Conservation (phyloP, 768 basidiomycete genomes). For the Lactifluus volemus region DNA sequence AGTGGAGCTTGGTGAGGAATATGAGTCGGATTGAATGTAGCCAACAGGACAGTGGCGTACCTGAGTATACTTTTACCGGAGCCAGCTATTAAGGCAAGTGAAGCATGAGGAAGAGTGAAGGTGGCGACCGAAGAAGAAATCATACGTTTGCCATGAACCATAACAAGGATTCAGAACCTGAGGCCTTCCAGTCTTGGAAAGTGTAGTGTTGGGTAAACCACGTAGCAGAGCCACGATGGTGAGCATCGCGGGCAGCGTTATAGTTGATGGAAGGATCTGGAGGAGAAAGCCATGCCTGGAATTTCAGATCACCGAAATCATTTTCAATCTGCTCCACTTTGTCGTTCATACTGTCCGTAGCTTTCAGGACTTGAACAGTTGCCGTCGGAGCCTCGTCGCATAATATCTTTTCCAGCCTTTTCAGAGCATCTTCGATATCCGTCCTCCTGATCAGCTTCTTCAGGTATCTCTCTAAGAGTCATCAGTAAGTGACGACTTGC, state of each 20-base stretch:
- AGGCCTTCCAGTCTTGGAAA: not conserved
- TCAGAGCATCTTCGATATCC: not conserved
- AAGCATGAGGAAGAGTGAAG: not conserved
- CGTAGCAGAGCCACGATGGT: not conserved
- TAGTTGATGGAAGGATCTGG: not conserved
- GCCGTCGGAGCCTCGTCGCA: not conserved
- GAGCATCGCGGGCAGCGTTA: too few species aligned
- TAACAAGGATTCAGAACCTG: not conserved
- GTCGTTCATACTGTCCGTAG: not conserved
- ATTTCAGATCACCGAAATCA: not conserved
- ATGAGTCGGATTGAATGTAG: too few species aligned
- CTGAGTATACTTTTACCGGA: not conserved
- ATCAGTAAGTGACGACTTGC: not conserved
- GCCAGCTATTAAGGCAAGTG: not conserved
- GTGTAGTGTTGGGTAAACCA: not conserved
- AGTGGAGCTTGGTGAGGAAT: too few species aligned
- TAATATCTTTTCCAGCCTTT: not conserved
- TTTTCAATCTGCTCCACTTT: not conserved
- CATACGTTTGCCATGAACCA: not conserved
- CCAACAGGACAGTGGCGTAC: too few species aligned
- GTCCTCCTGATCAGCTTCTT: not conserved
- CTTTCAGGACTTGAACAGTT: not conserved
- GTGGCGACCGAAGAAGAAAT: not conserved
- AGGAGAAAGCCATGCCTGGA: not conserved
- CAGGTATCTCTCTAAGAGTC: not conserved